A percentile compares a stretch with the other conserved stretches of the same genome.
Evolutionary conservation across 768 basidiomycete genomes (phyloP).

Genomic region (Podaxis sp.): DNA sequence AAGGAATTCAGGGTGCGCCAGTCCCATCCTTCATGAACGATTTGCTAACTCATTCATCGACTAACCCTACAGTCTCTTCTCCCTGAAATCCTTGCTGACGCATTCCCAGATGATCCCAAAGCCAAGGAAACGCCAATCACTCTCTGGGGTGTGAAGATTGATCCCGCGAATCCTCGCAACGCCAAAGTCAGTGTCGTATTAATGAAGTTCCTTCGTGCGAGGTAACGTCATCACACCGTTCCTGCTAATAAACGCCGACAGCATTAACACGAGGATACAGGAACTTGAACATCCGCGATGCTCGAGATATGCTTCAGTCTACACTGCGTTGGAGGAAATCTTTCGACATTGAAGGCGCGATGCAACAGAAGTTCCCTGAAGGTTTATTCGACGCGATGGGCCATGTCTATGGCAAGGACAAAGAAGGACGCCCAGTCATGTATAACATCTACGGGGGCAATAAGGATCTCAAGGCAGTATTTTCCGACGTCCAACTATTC

Average conservation of each 20-base stretch:
- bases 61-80: slow-evolving; percentile 36
- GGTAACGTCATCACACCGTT: slow-evolving; percentile 38
- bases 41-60: slow-evolving; percentile 2
- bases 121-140: slow-evolving; percentile 50
- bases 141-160: slow-evolving; percentile 73
- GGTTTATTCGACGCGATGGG: slow-evolving; percentile 67
- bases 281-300: slow-evolving; percentile 52
- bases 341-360: slow-evolving; percentile 58
- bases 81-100: slow-evolving; percentile 54
- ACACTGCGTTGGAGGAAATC: slow-evolving; percentile 73
- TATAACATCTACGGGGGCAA: slow-evolving; percentile 81
- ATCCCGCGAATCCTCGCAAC: slow-evolving; percentile 56
- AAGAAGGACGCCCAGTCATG: slow-evolving; percentile 67
- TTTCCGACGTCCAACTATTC: slow-evolving; percentile 74
- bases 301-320: slow-evolving; percentile 63
- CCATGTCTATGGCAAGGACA: slow-evolving; percentile 68
- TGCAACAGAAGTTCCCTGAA: slow-evolving; percentile 61
- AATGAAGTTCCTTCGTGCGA: slow-evolving; percentile 80
- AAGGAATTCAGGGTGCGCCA: slow-evolving; percentile 62
- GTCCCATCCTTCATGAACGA: neutral
- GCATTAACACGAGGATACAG: slow-evolving; percentile 28
- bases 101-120: slow-evolving; percentile 57
- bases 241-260: neutral
- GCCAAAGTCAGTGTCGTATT: slow-evolving; percentile 73
- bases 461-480: slow-evolving; percentile 66